phyloP scores from a whole-genome alignment of 257 asterid genomes.

The Misopates orontium region DNA sequence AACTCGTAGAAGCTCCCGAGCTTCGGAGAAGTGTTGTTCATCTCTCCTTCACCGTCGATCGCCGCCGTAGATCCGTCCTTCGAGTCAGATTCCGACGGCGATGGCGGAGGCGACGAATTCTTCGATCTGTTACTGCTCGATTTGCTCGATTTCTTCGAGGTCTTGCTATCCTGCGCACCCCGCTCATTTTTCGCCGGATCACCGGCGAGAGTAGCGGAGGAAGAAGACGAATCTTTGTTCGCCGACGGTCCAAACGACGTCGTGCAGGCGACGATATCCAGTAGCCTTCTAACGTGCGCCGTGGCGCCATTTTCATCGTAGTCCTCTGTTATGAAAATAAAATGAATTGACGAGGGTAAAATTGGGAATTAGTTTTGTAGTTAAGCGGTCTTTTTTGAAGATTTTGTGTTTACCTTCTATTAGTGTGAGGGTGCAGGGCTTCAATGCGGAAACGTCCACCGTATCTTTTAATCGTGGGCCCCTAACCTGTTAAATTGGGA shows the following conservation, averaged over 20 bases:
- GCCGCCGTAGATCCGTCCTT: conserved; percentile 41
- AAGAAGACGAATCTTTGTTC: conserved; percentile 33
- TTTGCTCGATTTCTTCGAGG: conserved; percentile 59
- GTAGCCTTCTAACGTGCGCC: conserved; percentile 83
- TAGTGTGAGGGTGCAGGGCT: conserved; percentile 79
- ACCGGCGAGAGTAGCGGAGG: conserved; percentile 27
- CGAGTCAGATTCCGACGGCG: conserved; percentile 31
- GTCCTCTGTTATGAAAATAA: conserved; percentile 57
- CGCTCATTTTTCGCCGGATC: conserved; percentile 50
- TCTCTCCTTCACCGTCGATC: conserved; percentile 74
- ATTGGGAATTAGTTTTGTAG: conserved; percentile 1
- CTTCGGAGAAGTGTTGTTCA: conserved; percentile 79
- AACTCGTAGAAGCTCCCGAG: conserved; percentile 93
- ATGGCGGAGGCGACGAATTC: conserved; percentile 53
- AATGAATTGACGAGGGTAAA: conserved; percentile 30
- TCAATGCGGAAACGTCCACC: conserved; percentile 93
- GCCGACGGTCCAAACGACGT: conserved; percentile 85
- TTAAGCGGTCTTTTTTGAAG: background rate
- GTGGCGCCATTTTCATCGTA: conserved; percentile 80
- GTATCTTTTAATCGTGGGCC: conserved; percentile 87
- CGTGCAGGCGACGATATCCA: conserved; percentile 84
- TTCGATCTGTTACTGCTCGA: conserved; percentile 35
- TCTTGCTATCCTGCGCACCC: conserved; percentile 47
- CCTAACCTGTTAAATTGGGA: conserved; percentile 48
- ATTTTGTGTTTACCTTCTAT: conserved; percentile 59